Percentiles rank a stretch among this genome's conserved stretches.
These are phyloP conservation scores for Schizophyllum amplum DNA, from an alignment of 1,284 basidiomycete genomes.

Conservation along the genomic window DNA sequence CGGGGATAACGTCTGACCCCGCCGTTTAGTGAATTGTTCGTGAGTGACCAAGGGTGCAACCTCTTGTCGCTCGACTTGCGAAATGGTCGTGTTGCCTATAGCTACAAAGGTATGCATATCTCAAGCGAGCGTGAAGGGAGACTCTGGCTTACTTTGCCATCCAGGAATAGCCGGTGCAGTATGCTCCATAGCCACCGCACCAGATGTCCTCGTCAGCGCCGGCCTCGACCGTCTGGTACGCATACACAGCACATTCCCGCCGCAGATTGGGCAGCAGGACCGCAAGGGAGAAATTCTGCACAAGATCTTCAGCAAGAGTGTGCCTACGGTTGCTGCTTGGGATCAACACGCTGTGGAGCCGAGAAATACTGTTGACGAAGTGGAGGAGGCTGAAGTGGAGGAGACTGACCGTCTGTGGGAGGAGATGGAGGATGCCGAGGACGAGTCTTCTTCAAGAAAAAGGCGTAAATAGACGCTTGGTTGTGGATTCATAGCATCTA, in stretches of 20 bases:
- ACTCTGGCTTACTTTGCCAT: constrained; percentile 3
- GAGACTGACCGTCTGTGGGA: constrained; percentile 29
- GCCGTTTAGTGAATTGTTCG: constrained; percentile 59
- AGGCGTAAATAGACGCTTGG: not conserved
- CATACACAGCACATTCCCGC: constrained; percentile 60
- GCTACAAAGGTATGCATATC: constrained; percentile 55
- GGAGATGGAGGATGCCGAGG: constrained; percentile 41
- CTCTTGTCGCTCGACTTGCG: constrained; percentile 70
- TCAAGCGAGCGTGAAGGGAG: too few species aligned
- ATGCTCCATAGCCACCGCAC: constrained; percentile 50
- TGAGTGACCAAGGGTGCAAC: constrained; percentile 64
- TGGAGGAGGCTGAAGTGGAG: constrained; percentile 25
- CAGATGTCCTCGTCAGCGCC: constrained; percentile 46
- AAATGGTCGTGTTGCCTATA: constrained; percentile 63
- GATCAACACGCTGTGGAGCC: constrained; percentile 24
- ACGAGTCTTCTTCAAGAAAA: constrained; percentile 17
- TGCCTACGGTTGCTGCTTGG: constrained; percentile 57
- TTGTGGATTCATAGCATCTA: not conserved
- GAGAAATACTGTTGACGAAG: constrained; percentile 5
- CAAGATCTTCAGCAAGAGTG: constrained; percentile 61
- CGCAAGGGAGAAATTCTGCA: constrained; percentile 60
- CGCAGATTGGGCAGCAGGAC: constrained; percentile 45
- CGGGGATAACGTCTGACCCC: constrained; percentile 5
- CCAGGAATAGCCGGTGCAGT: constrained; percentile 68
- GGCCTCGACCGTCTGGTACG: constrained; percentile 66